A percentile compares a stretch with the other conserved stretches of the same genome.
phyloP scores from a whole-genome alignment of 1,284 basidiomycete genomes.

The Kwoniella shivajii region DNA sequence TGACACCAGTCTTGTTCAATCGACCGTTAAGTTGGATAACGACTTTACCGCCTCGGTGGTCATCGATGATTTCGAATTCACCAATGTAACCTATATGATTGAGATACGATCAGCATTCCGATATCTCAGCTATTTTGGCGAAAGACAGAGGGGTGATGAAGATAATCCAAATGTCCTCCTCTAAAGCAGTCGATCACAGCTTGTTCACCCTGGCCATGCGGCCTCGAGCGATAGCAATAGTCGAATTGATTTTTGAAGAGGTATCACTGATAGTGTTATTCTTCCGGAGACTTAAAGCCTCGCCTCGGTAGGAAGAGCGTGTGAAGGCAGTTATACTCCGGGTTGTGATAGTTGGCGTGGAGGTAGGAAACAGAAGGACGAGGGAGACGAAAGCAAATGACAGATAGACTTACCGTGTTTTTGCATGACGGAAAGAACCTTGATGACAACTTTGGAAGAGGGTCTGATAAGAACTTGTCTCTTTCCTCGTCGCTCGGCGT shows the following conservation, averaged over 20 bases:
- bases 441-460: conserved; percentile 93
- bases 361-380: conserved; percentile 55
- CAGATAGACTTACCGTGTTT: conserved; percentile 75
- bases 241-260: conserved; percentile 31
- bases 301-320: conserved; percentile 49
- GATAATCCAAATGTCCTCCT: conserved; percentile 38
- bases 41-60: conserved; percentile 98
- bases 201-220: conserved; percentile 46
- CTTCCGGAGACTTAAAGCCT: conserved; percentile 57
- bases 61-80: conserved; percentile 99
- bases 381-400: not conserved
- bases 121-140: too few species aligned
- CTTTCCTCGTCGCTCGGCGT: conserved; percentile 96
- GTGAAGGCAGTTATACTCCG: conserved; percentile 56
- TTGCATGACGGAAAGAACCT: conserved; percentile 96
- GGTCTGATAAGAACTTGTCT: conserved; percentile 95
- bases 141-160: conserved; percentile 7
- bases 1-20: conserved; percentile 98
- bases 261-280: conserved; percentile 21
- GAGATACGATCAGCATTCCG: not conserved
- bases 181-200: conserved; percentile 40
- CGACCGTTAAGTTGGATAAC: conserved; percentile 98
- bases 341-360: conserved; percentile 37
- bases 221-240: conserved; percentile 39
- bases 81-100: conserved; percentile 83